phyloP scores from a whole-genome alignment of 805 yeast genomes.

The Myxozyma neglecta region DNA sequence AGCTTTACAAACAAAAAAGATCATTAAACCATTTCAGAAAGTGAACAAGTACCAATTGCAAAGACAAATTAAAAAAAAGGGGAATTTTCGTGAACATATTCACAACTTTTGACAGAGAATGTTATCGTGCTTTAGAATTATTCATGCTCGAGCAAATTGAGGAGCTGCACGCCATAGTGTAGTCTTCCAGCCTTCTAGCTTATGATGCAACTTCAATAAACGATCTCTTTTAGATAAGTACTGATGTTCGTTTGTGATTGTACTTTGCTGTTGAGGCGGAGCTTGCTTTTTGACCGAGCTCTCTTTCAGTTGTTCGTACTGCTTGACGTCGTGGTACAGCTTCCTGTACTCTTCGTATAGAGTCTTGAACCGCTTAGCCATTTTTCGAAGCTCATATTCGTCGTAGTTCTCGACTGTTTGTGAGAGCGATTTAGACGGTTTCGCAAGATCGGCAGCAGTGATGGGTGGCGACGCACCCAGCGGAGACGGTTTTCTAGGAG shows the following conservation, averaged over 20 bases:
- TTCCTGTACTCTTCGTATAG: conserved; percentile 23
- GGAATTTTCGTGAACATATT: too few species aligned
- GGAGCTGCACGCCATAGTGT: conserved; percentile 29
- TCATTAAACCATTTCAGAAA: too few species aligned
- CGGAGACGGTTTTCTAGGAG: conserved; percentile 31
- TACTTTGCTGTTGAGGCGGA: background rate
- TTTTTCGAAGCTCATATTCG: conserved; percentile 21
- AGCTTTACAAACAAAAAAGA: too few species aligned
- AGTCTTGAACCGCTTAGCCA: conserved; percentile 21
- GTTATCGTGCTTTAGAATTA: too few species aligned
- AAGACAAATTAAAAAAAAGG: too few species aligned
- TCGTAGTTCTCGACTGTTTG: conserved; percentile 2
- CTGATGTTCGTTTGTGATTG: conserved; percentile 9
- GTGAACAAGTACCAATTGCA: too few species aligned
- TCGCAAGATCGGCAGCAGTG: conserved; percentile 19
- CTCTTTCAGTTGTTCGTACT: conserved; percentile 5
- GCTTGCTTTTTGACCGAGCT: background rate
- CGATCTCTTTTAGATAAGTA: conserved; percentile 21
- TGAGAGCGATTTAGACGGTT: background rate
- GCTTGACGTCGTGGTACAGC: conserved; percentile 24
- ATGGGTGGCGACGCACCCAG: conserved; percentile 29
- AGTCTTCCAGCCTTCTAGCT: conserved; percentile 26
- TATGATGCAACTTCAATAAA: conserved; percentile 21
- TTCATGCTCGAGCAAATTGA: background rate
- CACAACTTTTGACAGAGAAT: too few species aligned